Evolutionary conservation across 2,329 filamentous ascomycete genomes (phyloP).

Genomic region (Chrysosporium queenslandicum): DNA sequence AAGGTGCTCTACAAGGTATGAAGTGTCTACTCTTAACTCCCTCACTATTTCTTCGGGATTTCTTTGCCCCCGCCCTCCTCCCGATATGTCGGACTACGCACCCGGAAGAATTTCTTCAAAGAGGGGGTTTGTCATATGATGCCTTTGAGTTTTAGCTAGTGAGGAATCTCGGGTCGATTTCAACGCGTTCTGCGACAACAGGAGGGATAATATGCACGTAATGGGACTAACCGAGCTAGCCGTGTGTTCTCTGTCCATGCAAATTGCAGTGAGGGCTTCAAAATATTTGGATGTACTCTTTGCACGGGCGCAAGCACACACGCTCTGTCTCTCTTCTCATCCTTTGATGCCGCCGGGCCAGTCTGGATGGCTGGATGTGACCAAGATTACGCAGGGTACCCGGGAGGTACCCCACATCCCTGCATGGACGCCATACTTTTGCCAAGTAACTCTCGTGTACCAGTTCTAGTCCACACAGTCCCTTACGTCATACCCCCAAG

Average conservation of each 20-base stretch:
- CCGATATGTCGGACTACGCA: not conserved
- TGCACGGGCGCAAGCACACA: not conserved
- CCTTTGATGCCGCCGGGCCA: not conserved
- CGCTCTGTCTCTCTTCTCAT: not conserved
- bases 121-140: constrained; percentile 7
- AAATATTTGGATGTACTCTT: not conserved
- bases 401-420: not conserved
- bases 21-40: constrained; percentile 2
- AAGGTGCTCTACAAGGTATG: constrained; percentile 94
- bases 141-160: constrained; percentile 7
- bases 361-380: constrained; percentile 1
- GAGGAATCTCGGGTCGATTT: not conserved
- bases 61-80: not conserved
- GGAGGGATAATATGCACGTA: not conserved
- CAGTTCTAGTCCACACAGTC: not conserved
- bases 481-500: constrained; percentile 6
- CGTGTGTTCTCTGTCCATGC: too few relatives aligned
- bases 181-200: not conserved
- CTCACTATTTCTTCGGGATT: not conserved
- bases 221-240: not conserved
- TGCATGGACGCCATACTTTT: not conserved
- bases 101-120: not conserved
- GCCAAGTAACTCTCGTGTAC: not conserved
- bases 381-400: constrained; percentile 9
- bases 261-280: not conserved